Conservation (phyloP, 768 basidiomycete genomes). For the Pleurotus sapidus region DNA sequence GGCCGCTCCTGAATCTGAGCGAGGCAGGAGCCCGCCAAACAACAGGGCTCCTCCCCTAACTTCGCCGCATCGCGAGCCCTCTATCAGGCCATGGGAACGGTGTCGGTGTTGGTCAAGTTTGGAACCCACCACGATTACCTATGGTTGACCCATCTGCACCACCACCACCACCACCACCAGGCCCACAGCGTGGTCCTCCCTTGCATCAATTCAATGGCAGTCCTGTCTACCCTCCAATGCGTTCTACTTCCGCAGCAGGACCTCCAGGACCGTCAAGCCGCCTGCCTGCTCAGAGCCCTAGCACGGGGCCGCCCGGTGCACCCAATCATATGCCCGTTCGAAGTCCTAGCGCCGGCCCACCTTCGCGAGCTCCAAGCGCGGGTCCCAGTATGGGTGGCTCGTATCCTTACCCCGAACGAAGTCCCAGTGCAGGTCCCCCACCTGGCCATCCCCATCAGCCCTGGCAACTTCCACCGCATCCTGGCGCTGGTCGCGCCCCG, state of each 20-base stretch:
- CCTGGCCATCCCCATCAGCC: slow-evolving; percentile 11
- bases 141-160: no score
- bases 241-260: not conserved
- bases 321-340: not conserved
- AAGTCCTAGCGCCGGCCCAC: not conserved
- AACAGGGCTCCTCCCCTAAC: not conserved
- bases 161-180: not conserved
- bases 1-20: slow-evolving; percentile 34
- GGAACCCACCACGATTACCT: no score
- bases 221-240: not conserved
- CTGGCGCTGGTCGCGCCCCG: slow-evolving; percentile 14
- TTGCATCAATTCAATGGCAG: slow-evolving; percentile 13
- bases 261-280: not conserved
- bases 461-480: not conserved
- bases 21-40: slow-evolving; percentile 10
- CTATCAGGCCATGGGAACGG: no score
- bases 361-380: not conserved
- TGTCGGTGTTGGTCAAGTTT: no score
- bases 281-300: not conserved
- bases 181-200: slow-evolving; percentile 10
- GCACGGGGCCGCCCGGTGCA: not conserved
- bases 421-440: slow-evolving; percentile 12
- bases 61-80: no score
- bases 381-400: no score
- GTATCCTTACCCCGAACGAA: slow-evolving; percentile 6